phyloP scores from a whole-genome alignment of 1,139 yeast species.

The Oligophagozyma castellii region DNA sequence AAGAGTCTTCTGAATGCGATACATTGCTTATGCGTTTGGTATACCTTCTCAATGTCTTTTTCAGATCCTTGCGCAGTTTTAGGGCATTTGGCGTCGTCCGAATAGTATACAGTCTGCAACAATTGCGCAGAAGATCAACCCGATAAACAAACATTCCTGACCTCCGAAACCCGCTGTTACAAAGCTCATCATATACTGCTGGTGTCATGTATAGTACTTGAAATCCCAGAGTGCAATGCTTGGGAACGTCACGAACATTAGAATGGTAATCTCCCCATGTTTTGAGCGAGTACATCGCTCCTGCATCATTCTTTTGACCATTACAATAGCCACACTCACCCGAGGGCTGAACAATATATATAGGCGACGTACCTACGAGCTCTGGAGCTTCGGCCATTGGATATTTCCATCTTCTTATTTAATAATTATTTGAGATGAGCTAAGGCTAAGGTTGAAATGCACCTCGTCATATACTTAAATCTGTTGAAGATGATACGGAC shows the following conservation, averaged over 20 bases:
- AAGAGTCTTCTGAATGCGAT: conserved; percentile 3
- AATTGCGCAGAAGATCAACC: conserved; percentile 55
- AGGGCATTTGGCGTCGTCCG: conserved; percentile 40
- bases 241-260: conserved; percentile 8
- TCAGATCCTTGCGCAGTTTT: conserved; percentile 47
- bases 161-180: conserved; percentile 66
- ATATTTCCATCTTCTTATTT: too few relatives aligned
- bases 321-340: conserved; percentile 53
- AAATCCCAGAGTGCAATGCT: conserved; percentile 33
- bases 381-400: conserved; percentile 6
- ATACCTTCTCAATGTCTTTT: conserved; percentile 53
- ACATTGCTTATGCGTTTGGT: conserved; percentile 22
- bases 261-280: conserved; percentile 8
- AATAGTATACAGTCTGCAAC: conserved; percentile 78
- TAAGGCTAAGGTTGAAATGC: too few relatives aligned
- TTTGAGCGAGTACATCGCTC: conserved; percentile 25
- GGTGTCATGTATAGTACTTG: conserved; percentile 35
- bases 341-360: conserved; percentile 23
- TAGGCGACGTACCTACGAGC: conserved; percentile 24
- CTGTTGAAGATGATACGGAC: too few relatives aligned
- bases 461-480: too few relatives aligned
- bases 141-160: conserved; percentile 66
- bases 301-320: conserved; percentile 28
- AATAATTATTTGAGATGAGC: too few relatives aligned
- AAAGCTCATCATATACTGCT: conserved; percentile 43